Conservation (phyloP, 495 filamentous ascomycete species). For the Rhizodiscina lignyota region DNA sequence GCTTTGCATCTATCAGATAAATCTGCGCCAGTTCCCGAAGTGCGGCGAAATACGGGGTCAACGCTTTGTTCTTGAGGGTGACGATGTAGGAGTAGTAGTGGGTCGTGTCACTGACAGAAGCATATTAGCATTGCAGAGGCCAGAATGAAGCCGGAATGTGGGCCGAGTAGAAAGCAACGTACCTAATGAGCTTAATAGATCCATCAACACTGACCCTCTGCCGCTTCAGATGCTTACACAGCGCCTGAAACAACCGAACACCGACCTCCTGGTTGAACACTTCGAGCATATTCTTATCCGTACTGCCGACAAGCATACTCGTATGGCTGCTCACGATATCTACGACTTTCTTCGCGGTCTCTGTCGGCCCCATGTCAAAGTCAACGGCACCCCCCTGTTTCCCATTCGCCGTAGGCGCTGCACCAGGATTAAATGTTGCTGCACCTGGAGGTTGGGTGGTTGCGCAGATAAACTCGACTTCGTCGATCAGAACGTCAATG, state of each 20-base stretch:
- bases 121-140: constrained; percentile 7
- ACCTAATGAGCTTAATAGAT: constrained; percentile 80
- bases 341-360: constrained; percentile 64
- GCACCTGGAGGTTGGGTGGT: constrained; percentile 74
- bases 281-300: constrained; percentile 92
- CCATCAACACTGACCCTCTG: constrained; percentile 83
- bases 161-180: too few relatives aligned
- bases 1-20: constrained; percentile 71
- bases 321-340: constrained; percentile 77
- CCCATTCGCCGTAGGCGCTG: too few relatives aligned
- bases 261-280: constrained; percentile 98
- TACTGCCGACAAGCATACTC: constrained; percentile 77
- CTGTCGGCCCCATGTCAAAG: constrained; percentile 61
- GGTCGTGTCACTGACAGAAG: constrained; percentile 61
- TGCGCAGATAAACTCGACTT: constrained; percentile 88
- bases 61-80: constrained; percentile 62
- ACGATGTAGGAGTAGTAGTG: constrained; percentile 74
- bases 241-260: constrained; percentile 67
- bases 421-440: constrained; percentile 77
- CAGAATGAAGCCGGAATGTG: too few relatives aligned
- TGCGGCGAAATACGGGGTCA: constrained; percentile 80
- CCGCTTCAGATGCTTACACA: constrained; percentile 95
- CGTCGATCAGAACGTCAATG: constrained; percentile 95
- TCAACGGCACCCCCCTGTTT: constrained; percentile 19
- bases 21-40: constrained; percentile 88